These are phyloP conservation scores for Puccinia hordei DNA, from an alignment of 1,284 basidiomycete species.

Conservation along the genomic window DNA sequence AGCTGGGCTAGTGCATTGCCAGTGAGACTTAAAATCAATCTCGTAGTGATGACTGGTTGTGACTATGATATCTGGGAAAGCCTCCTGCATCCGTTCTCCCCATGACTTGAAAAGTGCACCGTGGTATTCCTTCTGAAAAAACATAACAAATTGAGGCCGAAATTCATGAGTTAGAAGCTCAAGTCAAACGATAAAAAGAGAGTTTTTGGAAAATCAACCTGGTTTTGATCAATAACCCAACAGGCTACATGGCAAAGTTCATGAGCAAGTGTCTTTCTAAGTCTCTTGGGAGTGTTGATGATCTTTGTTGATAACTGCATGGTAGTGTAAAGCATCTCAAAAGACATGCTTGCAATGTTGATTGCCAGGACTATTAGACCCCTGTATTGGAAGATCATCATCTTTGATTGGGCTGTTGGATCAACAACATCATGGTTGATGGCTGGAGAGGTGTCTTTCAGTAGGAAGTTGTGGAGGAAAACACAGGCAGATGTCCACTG, in stretches of 20 bases:
- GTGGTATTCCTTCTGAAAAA: slow-evolving; percentile 59
- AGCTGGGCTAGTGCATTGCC: too few species aligned
- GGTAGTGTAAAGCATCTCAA: too few species aligned
- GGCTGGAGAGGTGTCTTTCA: neutral
- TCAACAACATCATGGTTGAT: neutral
- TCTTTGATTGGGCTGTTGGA: neutral
- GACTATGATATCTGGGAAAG: slow-evolving; percentile 69
- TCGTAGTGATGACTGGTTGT: slow-evolving; percentile 76
- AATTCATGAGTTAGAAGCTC: neutral
- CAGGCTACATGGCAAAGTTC: slow-evolving; percentile 85
- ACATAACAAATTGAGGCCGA: neutral
- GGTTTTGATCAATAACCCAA: slow-evolving; percentile 72
- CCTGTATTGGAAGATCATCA: neutral
- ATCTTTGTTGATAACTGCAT: too few species aligned
- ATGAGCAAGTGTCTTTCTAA: slow-evolving; percentile 76
- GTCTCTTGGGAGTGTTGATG: slow-evolving; percentile 71
- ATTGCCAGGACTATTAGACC: too few species aligned
- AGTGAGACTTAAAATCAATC: slow-evolving; percentile 73
- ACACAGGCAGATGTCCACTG: slow-evolving; percentile 16
- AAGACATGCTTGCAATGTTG: too few species aligned
- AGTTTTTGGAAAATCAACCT: slow-evolving; percentile 67
- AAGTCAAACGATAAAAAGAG: slow-evolving; percentile 10
- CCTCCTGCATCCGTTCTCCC: slow-evolving; percentile 65
- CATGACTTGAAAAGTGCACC: slow-evolving; percentile 61
- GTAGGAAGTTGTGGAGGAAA: too few species aligned